phyloP scores from a whole-genome alignment of 208 protist species.

The Trypanosoma grayi region DNA sequence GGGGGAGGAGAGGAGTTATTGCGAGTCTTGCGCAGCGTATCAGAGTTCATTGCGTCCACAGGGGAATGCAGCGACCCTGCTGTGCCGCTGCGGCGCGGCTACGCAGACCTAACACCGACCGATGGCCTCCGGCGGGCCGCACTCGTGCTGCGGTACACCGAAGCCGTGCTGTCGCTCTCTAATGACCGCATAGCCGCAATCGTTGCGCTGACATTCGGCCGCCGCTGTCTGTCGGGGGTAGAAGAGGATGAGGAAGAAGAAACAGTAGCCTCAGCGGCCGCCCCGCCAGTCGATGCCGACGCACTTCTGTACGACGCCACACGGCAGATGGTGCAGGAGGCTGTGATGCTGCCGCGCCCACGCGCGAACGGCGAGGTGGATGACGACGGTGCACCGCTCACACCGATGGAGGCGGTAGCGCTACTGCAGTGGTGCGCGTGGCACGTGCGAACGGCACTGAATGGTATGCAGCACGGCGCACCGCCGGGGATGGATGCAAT shows the following conservation, averaged over 20 bases:
- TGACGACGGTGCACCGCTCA: slow-evolving; percentile 17
- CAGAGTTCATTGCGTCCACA: slow-evolving; percentile 25
- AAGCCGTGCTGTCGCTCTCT: slow-evolving; percentile 5
- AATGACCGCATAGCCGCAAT: slow-evolving; percentile 5
- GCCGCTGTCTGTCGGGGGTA: background rate
- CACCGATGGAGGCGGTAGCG: slow-evolving; percentile 26
- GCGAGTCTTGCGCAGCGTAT: slow-evolving; percentile 4
- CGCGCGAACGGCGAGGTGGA: background rate
- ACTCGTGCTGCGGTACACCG: slow-evolving; percentile 12
- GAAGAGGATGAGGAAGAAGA: no score
- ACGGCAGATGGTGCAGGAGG: background rate
- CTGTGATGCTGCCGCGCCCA: background rate
- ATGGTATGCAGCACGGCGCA: slow-evolving; percentile 3
- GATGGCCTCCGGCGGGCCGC: slow-evolving; percentile 4
- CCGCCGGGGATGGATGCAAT: background rate
- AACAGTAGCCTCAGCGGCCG: no score
- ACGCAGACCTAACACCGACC: slow-evolving; percentile 1
- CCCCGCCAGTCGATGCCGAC: background rate
- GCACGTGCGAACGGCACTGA: slow-evolving; percentile 15
- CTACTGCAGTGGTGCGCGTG: slow-evolving; percentile 35
- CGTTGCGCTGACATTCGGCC: slow-evolving; percentile 8
- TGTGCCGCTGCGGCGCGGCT: background rate
- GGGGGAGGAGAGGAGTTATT: background rate
- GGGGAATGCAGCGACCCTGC: slow-evolving; percentile 5
- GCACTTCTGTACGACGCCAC: background rate